These are phyloP conservation scores for Saccharomyces pastorianus DNA, from an alignment of 1,139 yeast genomes.

Conservation along the genomic window DNA sequence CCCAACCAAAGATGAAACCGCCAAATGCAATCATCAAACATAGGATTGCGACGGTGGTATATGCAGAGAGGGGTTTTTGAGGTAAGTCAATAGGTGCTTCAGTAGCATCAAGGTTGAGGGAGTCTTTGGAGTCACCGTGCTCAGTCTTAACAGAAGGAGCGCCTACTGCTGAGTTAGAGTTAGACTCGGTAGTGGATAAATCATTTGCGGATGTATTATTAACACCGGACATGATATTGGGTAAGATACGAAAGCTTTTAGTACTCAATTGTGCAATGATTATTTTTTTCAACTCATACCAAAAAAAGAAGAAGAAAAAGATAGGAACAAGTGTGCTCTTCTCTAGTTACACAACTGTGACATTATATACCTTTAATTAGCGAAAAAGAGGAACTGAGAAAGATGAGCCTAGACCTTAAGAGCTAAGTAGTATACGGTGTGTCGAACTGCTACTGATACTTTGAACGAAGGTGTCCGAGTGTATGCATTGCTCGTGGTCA, in stretches of 20 bases:
- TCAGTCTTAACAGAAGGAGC: not conserved
- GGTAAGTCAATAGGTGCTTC: constrained; percentile 7
- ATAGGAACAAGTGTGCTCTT: not conserved
- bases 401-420: not conserved
- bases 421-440: not conserved
- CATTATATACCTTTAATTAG: not conserved
- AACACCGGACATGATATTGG: not conserved
- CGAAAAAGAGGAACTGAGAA: not conserved
- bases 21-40: constrained; percentile 51
- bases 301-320: not conserved
- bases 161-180: not conserved
- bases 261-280: not conserved
- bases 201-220: not conserved
- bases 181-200: not conserved
- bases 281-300: not conserved
- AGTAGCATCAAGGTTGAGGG: not conserved
- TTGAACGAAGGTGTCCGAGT: not conserved
- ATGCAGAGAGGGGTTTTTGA: constrained; percentile 36
- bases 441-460: not conserved
- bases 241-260: not conserved
- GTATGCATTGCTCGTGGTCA: not conserved
- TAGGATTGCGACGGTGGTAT: constrained; percentile 34
- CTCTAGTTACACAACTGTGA: not conserved
- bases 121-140: not conserved
- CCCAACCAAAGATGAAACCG: constrained; percentile 66